Conservation (phyloP, 2,329 filamentous ascomycete genomes). For the Akanthomyces uredinophilus region DNA sequence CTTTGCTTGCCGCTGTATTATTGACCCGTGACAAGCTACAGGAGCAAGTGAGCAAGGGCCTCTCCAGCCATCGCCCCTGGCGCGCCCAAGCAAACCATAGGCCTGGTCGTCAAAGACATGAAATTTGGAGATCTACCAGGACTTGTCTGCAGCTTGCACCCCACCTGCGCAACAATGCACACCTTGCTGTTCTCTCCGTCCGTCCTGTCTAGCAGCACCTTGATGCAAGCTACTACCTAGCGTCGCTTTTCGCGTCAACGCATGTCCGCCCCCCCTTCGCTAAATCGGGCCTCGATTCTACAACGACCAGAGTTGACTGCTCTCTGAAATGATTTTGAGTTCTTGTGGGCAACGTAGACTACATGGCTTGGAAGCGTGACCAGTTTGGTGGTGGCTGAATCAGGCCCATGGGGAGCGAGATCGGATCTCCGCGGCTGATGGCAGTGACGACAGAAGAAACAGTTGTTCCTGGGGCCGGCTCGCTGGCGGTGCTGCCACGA, state of each 20-base stretch:
- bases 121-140: background rate
- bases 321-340: background rate
- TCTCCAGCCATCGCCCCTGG: background rate
- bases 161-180: background rate
- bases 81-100: background rate
- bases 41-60: background rate
- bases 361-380: background rate
- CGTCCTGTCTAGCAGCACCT: background rate
- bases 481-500: background rate
- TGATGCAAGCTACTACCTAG: background rate
- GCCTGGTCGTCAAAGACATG: background rate
- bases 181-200: background rate
- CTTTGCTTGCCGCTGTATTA: background rate
- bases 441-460: slow-evolving; percentile 9
- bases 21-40: slow-evolving; percentile 14
- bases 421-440: slow-evolving; percentile 14
- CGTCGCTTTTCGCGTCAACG: slow-evolving; percentile 6
- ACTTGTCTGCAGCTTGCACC: background rate
- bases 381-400: background rate
- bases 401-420: background rate
- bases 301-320: background rate
- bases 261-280: background rate
- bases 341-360: background rate
- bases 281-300: background rate
- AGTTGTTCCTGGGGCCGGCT: background rate